A percentile compares a stretch with the other conserved stretches of the same genome.
Evolutionary conservation across 2,329 filamentous ascomycete species (phyloP).

Genomic region (Tolypocladium tropicale): DNA sequence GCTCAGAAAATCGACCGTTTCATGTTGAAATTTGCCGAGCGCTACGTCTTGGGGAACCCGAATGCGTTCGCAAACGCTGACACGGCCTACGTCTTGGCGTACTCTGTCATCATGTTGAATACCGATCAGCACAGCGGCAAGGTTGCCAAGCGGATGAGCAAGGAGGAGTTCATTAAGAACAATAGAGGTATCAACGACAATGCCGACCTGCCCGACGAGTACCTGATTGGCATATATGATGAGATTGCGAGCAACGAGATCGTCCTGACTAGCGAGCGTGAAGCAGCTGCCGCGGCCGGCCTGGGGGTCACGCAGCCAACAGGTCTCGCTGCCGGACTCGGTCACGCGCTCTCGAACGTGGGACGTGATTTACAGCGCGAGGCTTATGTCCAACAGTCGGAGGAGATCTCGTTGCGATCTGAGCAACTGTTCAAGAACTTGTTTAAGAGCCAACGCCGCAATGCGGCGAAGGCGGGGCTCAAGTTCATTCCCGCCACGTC

Average conservation of each 20-base stretch:
- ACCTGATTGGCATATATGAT: conserved; percentile 79
- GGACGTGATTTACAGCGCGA: conserved; percentile 87
- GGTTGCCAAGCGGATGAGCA: conserved; percentile 77
- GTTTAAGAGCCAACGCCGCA: conserved; percentile 79
- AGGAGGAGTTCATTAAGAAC: conserved; percentile 98
- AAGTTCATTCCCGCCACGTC: conserved; percentile 89
- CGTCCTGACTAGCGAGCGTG: conserved; percentile 83
- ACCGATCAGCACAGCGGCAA: conserved; percentile 91
- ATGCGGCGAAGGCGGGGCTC: conserved; percentile 56
- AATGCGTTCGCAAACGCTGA: conserved; percentile 98
- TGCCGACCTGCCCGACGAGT: conserved; percentile 85
- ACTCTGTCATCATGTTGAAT: conserved; percentile 95
- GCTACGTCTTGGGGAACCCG: conserved; percentile 89
- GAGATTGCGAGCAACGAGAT: conserved; percentile 91
- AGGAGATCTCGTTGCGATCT: conserved; percentile 69
- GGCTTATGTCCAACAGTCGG: conserved; percentile 87
- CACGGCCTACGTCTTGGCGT: conserved; percentile 90
- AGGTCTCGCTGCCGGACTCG: conserved; percentile 72
- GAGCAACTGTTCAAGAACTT: conserved; percentile 89
- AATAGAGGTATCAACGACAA: conserved; percentile 98
- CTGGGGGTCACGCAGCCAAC: conserved; percentile 46
- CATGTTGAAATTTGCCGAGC: conserved; percentile 97
- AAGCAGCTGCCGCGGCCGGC: conserved; percentile 75
- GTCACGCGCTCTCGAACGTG: conserved; percentile 82
- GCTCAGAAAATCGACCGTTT: conserved; percentile 99